These are phyloP conservation scores for Metarhizium anisopliae DNA, from an alignment of 2,329 filamentous ascomycete species.

Conservation along the genomic window DNA sequence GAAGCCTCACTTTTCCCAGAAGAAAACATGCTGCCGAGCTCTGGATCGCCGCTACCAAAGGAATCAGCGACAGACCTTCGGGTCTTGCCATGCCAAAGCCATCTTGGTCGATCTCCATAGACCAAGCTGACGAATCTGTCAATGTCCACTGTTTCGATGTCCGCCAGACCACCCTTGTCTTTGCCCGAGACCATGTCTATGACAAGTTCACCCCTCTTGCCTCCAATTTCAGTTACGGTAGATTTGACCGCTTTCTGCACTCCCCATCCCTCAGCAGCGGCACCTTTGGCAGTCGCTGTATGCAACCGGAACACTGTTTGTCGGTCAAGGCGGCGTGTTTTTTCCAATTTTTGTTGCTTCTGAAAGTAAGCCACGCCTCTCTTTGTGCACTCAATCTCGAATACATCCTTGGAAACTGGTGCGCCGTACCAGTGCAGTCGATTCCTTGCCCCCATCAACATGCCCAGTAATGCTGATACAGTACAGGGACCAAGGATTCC, in stretches of 20 bases:
- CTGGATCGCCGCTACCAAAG: slow-evolving; percentile 34
- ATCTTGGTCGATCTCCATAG: slow-evolving; percentile 77
- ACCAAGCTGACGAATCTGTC: slow-evolving; percentile 72
- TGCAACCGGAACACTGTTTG: slow-evolving; percentile 76
- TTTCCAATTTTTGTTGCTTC: slow-evolving; percentile 73
- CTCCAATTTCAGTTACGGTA: slow-evolving; percentile 85
- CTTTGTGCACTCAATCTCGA: slow-evolving; percentile 76
- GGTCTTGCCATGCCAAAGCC: slow-evolving; percentile 90
- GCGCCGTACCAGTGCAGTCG: slow-evolving; percentile 77
- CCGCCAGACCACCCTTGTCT: slow-evolving; percentile 82
- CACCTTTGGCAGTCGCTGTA: slow-evolving; percentile 78
- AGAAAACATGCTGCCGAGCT: slow-evolving; percentile 39
- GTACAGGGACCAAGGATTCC: slow-evolving; percentile 89
- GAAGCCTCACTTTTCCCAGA: slow-evolving; percentile 39
- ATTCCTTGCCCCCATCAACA: slow-evolving; percentile 84
- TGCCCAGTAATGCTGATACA: slow-evolving; percentile 76
- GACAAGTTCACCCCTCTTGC: slow-evolving; percentile 88
- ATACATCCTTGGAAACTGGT: slow-evolving; percentile 81
- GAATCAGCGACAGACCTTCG: slow-evolving; percentile 49
- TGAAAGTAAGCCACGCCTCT: slow-evolving; percentile 82
- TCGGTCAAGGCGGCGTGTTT: slow-evolving; percentile 71
- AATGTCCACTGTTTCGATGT: slow-evolving; percentile 86
- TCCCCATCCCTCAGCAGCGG: slow-evolving; percentile 80
- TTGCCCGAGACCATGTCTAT: slow-evolving; percentile 86
- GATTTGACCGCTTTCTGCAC: slow-evolving; percentile 93